These are phyloP conservation scores for Rhynchosporium agropyri DNA, from an alignment of 2,329 filamentous ascomycete genomes.

Conservation along the genomic window DNA sequence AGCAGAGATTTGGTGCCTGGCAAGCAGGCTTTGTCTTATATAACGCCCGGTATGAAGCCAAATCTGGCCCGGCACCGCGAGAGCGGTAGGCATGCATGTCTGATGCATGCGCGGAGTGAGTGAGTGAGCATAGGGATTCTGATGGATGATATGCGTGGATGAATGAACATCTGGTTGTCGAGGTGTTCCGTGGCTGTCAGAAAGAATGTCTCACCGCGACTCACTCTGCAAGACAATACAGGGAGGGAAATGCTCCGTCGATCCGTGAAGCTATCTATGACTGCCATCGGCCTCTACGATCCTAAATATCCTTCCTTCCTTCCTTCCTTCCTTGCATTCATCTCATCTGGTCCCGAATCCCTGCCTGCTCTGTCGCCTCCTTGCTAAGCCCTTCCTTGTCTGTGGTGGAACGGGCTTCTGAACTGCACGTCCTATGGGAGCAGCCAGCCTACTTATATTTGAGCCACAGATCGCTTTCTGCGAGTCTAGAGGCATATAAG, in stretches of 20 bases:
- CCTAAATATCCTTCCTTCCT: background rate
- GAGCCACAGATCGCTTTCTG: background rate
- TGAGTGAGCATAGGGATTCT: background rate
- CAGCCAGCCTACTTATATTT: background rate
- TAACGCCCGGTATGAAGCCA: slow-evolving; percentile 2
- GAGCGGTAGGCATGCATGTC: background rate
- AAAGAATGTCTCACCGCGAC: too few relatives aligned
- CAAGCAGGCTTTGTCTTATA: slow-evolving; percentile 1
- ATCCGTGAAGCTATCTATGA: slow-evolving; percentile 9
- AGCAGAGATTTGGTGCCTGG: slow-evolving; percentile 12
- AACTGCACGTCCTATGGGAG: slow-evolving; percentile 1
- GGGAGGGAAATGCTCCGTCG: background rate
- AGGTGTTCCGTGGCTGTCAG: too few relatives aligned
- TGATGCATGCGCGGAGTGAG: too few relatives aligned
- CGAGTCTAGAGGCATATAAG: background rate
- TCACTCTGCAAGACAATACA: background rate
- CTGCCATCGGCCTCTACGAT: background rate
- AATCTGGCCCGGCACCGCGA: background rate
- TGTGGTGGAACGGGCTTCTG: slow-evolving; percentile 5
- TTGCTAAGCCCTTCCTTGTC: background rate
- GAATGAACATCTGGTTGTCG: too few relatives aligned
- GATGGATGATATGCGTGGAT: too few relatives aligned
- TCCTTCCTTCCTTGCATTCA: background rate
- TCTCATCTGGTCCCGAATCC: background rate
- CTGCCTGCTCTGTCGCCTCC: background rate